Evolutionary conservation across 1,139 yeast species (phyloP), one percentile per base, ranked within the genome.

Genomic region (Candida smagusa): DNA sequence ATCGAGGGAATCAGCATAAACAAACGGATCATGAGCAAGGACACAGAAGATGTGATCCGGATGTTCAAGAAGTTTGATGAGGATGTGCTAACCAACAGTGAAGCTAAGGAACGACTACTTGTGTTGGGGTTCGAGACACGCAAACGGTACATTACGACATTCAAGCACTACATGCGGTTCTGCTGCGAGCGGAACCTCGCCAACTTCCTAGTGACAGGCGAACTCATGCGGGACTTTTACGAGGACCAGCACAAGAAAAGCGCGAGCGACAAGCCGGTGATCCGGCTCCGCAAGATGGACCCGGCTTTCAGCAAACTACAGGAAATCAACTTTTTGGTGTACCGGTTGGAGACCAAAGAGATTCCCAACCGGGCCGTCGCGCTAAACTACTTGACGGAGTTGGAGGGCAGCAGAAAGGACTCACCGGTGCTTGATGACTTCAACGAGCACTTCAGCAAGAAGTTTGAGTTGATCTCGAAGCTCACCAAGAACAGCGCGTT

Each of bases 31-130:
- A 49, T 49, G 53, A 45, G 50, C 38, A 46, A 43, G 22, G 53
- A 49, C 27, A 49, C 53, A 23, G 49, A 40, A 11, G 48, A 48
- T 13, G 53, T 49, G 22, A 44, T 49, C 22, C 39, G 43, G 7
- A 48, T 49, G 50, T 49, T 49, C 44, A 48, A 48, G 36, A 49
- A 48, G 37, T 49, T 49, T 35, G 53, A 49, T 33, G 46, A 46
- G 5, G 53, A 49, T 21, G 52, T 49, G n/a, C 39, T 49, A 31
- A 44, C 50, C 19, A 49, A 49, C 34, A 41, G 47, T 3, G 50
- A 43, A 9, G 53, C 53, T 11, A 49, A 46, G 13, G 40, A 47
- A 2, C 35, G 52, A 13, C 46, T 49, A n/a, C 42, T 49, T 7
- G 38, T 45, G 24, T 36, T 49, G 8, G 52, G 52, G 2, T 49